Conservation (phyloP, 495 filamentous ascomycete species). For the Aspergillus homomorphus region DNA sequence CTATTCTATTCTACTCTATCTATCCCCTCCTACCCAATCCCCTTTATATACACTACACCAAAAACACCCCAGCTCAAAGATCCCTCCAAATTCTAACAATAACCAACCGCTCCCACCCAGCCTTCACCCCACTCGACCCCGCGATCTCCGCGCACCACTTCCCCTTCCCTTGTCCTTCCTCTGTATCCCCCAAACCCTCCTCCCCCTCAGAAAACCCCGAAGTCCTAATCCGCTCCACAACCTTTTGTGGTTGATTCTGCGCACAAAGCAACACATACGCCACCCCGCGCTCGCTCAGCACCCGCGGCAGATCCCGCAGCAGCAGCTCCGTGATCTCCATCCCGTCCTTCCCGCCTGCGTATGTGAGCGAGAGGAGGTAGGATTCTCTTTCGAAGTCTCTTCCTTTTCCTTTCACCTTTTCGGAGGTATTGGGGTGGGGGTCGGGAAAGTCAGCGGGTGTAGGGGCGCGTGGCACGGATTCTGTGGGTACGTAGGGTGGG, state of each 20-base stretch:
- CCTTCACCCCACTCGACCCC: constrained; percentile 76
- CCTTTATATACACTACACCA: not conserved
- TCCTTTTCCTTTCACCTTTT: too few species aligned
- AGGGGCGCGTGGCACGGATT: constrained; percentile 57
- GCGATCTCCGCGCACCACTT: constrained; percentile 77
- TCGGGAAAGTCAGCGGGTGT: constrained; percentile 19
- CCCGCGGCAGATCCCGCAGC: constrained; percentile 59
- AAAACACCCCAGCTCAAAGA: not conserved
- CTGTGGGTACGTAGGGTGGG: constrained; percentile 90
- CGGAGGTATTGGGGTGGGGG: constrained; percentile 20
- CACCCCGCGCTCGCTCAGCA: constrained; percentile 66
- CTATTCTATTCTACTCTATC: constrained; percentile 1
- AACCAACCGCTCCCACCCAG: constrained; percentile 87
- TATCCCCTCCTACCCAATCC: too few species aligned
- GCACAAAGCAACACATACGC: constrained; percentile 88
- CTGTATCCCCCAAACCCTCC: not conserved
- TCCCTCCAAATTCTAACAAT: constrained; percentile 44
- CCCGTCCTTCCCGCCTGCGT: constrained; percentile 82
- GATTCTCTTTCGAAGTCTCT: constrained; percentile 75
- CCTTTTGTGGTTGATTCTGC: constrained; percentile 76
- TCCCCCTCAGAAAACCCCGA: constrained; percentile 31
- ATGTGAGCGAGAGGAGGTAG: constrained; percentile 79
- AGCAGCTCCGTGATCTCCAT: constrained; percentile 89
- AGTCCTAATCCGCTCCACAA: constrained; percentile 59
- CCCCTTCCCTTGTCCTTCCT: not conserved